These are phyloP conservation scores for Hsuehochloa calcarea DNA, from an alignment of 176 grass and related monocot genomes.

Conservation along the genomic window DNA sequence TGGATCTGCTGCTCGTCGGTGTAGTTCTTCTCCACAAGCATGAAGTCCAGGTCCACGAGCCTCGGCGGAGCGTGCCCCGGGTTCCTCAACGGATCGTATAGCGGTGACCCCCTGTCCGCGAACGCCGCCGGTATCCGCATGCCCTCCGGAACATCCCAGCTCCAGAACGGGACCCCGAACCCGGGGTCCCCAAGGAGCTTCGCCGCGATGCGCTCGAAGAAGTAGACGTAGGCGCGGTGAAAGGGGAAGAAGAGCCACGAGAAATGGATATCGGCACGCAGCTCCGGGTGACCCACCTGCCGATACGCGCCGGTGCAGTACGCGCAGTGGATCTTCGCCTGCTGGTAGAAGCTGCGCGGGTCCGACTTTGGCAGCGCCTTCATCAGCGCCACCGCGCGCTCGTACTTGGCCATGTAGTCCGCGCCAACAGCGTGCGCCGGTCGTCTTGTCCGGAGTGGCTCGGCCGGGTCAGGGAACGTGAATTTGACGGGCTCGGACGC, in stretches of 20 bases:
- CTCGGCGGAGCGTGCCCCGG: slow-evolving; percentile 31
- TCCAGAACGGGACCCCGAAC: slow-evolving; percentile 55
- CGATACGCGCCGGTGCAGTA: slow-evolving; percentile 63
- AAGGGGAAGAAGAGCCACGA: slow-evolving; percentile 67
- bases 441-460: slow-evolving; percentile 33
- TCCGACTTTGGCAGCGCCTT: slow-evolving; percentile 20
- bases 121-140: slow-evolving; percentile 46
- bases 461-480: slow-evolving; percentile 27
- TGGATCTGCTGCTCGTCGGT: slow-evolving; percentile 28
- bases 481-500: slow-evolving; percentile 15
- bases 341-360: slow-evolving; percentile 65
- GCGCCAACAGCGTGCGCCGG: slow-evolving; percentile 26
- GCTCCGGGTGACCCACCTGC: slow-evolving; percentile 14
- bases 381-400: slow-evolving; percentile 45
- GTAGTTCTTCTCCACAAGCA: neutral
- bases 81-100: slow-evolving; percentile 36
- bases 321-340: slow-evolving; percentile 65
- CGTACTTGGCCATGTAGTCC: slow-evolving; percentile 56
- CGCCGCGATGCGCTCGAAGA: slow-evolving; percentile 62
- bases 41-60: slow-evolving; percentile 38
- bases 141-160: slow-evolving; percentile 57
- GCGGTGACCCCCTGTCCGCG: slow-evolving; percentile 32
- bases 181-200: slow-evolving; percentile 49
- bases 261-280: slow-evolving; percentile 50
- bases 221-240: slow-evolving; percentile 66